Conservation (phyloP, 495 filamentous ascomycete genomes). For the Lepidopterella palustris region DNA sequence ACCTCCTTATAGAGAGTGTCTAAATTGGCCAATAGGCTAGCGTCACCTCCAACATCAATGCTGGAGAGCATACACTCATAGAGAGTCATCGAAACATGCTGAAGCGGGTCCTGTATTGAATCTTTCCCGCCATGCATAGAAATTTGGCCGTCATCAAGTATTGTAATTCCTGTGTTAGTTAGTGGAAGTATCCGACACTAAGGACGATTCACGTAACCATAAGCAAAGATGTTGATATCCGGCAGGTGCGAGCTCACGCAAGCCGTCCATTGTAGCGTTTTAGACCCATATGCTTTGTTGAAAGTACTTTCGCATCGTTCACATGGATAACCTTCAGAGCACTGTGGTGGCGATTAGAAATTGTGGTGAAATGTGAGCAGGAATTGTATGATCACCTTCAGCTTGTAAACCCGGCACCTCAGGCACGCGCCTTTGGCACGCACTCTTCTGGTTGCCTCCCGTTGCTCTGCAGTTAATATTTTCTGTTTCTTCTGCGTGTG, state of each 20-base stretch:
- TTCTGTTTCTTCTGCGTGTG: neutral
- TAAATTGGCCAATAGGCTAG: neutral
- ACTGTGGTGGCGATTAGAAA: neutral
- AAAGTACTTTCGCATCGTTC: neutral
- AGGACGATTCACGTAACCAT: slow-evolving; percentile 3
- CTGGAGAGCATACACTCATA: neutral
- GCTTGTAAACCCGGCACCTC: slow-evolving; percentile 11
- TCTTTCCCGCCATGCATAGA: neutral
- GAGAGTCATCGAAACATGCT: neutral
- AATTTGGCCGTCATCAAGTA: neutral
- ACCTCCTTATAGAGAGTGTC: slow-evolving; percentile 9
- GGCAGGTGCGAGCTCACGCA: slow-evolving; percentile 9
- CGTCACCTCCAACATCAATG: neutral
- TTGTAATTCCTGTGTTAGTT: slow-evolving; percentile 5
- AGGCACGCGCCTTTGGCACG: slow-evolving; percentile 7
- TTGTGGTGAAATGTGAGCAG: neutral
- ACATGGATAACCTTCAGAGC: slow-evolving; percentile 15
- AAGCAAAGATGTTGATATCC: slow-evolving; percentile 11
- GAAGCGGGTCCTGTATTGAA: neutral
- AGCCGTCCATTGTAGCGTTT: slow-evolving; percentile 12
- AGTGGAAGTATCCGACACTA: neutral
- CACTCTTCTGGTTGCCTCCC: slow-evolving; percentile 2
- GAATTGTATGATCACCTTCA: neutral
- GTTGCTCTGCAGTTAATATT: neutral
- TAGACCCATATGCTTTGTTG: slow-evolving; percentile 6